Evolutionary conservation across 192 early-diverging fungal genomes (phyloP), one percentile per base, ranked within the genome.

Genomic region (Linnemannia schmuckeri): DNA sequence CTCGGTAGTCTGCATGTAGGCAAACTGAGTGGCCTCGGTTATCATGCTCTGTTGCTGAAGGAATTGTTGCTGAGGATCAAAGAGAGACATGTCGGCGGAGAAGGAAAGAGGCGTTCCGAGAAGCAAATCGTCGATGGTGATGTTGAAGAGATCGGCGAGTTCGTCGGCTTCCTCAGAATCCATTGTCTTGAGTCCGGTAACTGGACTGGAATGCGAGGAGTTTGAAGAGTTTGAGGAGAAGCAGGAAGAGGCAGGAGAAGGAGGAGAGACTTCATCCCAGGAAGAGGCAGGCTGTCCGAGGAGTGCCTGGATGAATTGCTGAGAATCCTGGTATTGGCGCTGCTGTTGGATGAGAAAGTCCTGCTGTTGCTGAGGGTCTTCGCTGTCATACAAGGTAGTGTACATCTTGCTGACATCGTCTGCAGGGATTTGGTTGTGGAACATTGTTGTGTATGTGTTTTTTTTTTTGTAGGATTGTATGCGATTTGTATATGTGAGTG

Each of bases 331-430:
- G 18, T 76, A 63, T 24, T 75, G 73, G 20, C 30, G 33, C 17
- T 76, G 73, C 27, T 77, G 69, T 17, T 76, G 81, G 20, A 40
- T 40, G 30, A 49, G 3, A 44, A 72, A 82, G 13, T 82, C 81
- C 24, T 73, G 75, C 24, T 77, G 81, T n/a, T 70, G 81, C 12
- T 66, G 61, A 66, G 61, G 61, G 3, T 66, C 61, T 30, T 82
- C 81, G 35, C 4, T 63, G 9, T 82, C 81, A 37, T 82, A 82
- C 55, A 82, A 70, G 17, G 81, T 82, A 20, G 81, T 82, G 70
- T 82, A 82, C 69, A 82, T 57, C 70, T 82, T 82, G 81, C 73
- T 75, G 18, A 77, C 37, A 0, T 82, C 81, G 15, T 77, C 75
- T 15, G 81, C 63, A 44, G 81, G 12, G 30, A 66, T 66, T 13